Base-by-base conservation (phyloP, 371 early-diverging fungal genomes). In the Lichtheimia corymbifera region DNA sequence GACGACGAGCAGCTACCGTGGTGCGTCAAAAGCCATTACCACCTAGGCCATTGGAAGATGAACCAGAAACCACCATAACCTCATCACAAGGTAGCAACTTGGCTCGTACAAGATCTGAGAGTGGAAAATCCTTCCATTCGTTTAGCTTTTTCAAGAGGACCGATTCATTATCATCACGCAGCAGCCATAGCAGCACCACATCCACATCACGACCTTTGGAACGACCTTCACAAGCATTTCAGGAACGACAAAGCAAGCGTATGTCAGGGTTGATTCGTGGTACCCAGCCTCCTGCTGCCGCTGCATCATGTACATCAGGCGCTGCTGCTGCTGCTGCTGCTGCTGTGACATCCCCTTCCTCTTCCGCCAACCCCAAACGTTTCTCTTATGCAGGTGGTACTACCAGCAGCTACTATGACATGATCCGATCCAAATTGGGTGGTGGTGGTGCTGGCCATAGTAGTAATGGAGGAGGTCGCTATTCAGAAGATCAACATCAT, bases 381-480 rank as follows among this genome's bases (percentile, higher is more conserved):
- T 45, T 63, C 14, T 57, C 63, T 25, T 55, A 49, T 42, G 60
- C 58, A 15, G 22, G 22, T 47, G 47, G 18, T 35, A 28, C 28
- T 7, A 5, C 28, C 5, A 58, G 66, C 0, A 71, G 67, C 24
- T 74, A 74, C 51, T 74, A 74, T 52, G 77, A 72, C 13, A 55
- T 74, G 49, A 53, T 77, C 6, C 50, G 66, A 59, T 67, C 77
- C 41, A 77, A 77, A 43, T 68, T 74, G 44, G 61, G 66, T 50
- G 35, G 11, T 47, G 45, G 45, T 3, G 56, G 63, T 2, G 62
- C 75, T n/a, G 61, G n/a, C n/a, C n/a, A 73, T 5, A 50, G 51
- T 35, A 62, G 70, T 5, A 60, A 69, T 79, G 68, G 88, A n/a
- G 17, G 15, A 52, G 86, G 88, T 25, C 68, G 65, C 20, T 63